Evolutionary conservation across 2,329 filamentous ascomycete genomes (phyloP).

Genomic region (Aspergillus brunneoviolaceus): DNA sequence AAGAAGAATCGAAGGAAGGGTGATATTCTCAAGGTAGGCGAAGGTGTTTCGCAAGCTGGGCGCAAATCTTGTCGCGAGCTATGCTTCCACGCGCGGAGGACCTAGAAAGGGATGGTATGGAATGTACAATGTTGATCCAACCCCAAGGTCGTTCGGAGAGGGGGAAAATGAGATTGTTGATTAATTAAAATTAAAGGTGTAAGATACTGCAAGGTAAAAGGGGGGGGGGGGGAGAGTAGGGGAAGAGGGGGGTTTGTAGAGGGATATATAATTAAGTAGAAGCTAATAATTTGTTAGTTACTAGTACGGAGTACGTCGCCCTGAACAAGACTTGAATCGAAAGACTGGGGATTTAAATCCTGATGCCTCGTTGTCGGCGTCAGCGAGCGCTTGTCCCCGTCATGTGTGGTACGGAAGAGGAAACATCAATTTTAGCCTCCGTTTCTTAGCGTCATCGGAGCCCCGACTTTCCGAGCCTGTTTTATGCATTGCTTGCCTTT

Average conservation of each 20-base stretch:
- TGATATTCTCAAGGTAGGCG: not conserved
- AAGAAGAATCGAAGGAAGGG: not conserved
- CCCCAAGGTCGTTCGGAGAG: not conserved
- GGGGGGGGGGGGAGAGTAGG: not conserved
- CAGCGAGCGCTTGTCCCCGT: conserved; percentile 1
- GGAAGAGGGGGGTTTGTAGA: not conserved
- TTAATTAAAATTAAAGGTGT: not conserved
- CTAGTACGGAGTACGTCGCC: not conserved
- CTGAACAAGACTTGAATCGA: not conserved
- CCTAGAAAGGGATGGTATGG: not conserved
- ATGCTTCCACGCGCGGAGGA: too few relatives aligned
- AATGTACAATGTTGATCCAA: not conserved
- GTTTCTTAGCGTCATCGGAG: conserved; percentile 11
- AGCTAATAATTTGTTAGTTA: not conserved
- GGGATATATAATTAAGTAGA: not conserved
- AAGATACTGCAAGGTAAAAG: not conserved
- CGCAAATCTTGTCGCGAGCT: not conserved
- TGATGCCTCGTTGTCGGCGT: not conserved
- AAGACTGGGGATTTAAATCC: not conserved
- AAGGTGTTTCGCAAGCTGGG: not conserved
- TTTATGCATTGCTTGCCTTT: conserved; percentile 10
- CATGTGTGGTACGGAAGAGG: not conserved
- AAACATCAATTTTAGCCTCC: not conserved
- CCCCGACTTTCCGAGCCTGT: conserved; percentile 14
- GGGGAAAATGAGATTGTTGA: not conserved